phyloP scores from a whole-genome alignment of 139 green algal genomes.

The Diplosphaera chodatii region DNA sequence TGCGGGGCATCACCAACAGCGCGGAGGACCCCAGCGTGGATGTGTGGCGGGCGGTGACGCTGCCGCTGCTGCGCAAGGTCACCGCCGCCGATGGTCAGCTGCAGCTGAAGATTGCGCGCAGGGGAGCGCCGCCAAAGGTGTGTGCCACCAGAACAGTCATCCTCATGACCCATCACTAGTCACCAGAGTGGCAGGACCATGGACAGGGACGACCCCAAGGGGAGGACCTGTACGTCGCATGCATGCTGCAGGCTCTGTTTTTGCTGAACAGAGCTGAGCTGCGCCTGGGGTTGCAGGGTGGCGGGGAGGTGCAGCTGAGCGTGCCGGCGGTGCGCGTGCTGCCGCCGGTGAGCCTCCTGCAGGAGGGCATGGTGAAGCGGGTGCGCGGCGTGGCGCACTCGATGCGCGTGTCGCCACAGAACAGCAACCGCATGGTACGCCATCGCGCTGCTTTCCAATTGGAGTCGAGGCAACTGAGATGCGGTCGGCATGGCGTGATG shows the following conservation, averaged over 20 bases:
- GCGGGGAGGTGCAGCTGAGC: conserved; percentile 76
- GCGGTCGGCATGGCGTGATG: too few species aligned
- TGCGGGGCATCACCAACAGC: conserved; percentile 92
- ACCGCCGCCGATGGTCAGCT: conserved; percentile 52
- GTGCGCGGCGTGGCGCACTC: conserved; percentile 91
- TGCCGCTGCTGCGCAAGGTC: conserved; percentile 78
- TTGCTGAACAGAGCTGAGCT: too few species aligned
- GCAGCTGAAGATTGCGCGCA: conserved; percentile 60
- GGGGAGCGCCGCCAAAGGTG: conserved; percentile 57
- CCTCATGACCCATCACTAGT: too few species aligned
- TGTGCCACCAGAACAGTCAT: too few species aligned
- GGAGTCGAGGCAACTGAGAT: too few species aligned
- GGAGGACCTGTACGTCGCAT: too few species aligned
- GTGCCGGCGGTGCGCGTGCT: conserved; percentile 58
- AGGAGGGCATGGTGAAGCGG: conserved; percentile 95
- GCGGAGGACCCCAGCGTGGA: conserved; percentile 76
- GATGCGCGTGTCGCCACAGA: conserved; percentile 70
- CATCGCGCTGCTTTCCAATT: too few species aligned
- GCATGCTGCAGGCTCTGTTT: too few species aligned
- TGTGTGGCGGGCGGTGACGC: conserved; percentile 79
- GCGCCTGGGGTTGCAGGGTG: conserved; percentile 60
- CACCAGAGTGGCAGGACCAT: too few species aligned
- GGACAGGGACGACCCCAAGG: too few species aligned
- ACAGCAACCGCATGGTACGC: conserved; percentile 87
- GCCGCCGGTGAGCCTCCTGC: conserved; percentile 46